These are phyloP conservation scores for Chaetomium sp. DNA, from an alignment of 2,329 filamentous ascomycete species.

Conservation along the genomic window DNA sequence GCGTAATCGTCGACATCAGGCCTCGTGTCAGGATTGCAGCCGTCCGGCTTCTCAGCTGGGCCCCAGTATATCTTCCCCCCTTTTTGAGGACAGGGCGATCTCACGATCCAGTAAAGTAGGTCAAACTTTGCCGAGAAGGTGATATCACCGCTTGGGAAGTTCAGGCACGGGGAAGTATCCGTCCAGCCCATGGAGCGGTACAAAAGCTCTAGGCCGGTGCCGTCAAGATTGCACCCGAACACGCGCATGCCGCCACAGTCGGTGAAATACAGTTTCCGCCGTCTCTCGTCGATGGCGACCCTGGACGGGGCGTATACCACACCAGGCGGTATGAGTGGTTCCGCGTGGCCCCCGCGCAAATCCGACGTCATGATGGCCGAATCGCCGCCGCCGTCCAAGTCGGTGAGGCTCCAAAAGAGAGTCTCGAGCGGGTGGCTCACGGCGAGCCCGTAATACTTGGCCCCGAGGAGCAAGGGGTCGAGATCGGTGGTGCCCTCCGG, in stretches of 20 bases:
- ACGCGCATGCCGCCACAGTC: neutral
- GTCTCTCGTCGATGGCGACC: neutral
- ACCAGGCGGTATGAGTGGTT: neutral
- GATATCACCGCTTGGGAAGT: neutral
- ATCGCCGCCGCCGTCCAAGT: neutral
- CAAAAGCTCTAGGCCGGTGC: neutral
- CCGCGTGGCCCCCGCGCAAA: neutral
- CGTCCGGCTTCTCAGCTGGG: neutral
- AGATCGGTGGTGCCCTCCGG: no score
- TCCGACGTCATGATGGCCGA: neutral
- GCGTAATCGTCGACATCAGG: neutral
- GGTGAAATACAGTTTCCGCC: neutral
- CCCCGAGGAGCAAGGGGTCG: no score
- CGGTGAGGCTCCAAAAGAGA: neutral
- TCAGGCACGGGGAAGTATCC: no score
- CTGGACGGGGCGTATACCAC: neutral
- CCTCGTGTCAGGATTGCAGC: neutral
- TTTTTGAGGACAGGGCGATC: neutral
- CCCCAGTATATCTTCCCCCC: neutral
- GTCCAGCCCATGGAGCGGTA: neutral
- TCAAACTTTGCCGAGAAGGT: neutral
- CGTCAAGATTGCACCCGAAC: neutral
- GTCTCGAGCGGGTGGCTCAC: neutral
- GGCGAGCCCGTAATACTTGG: no score
- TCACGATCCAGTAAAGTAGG: neutral